Evolutionary conservation across 768 basidiomycete genomes (phyloP).

Genomic region (Boletus edulis): DNA sequence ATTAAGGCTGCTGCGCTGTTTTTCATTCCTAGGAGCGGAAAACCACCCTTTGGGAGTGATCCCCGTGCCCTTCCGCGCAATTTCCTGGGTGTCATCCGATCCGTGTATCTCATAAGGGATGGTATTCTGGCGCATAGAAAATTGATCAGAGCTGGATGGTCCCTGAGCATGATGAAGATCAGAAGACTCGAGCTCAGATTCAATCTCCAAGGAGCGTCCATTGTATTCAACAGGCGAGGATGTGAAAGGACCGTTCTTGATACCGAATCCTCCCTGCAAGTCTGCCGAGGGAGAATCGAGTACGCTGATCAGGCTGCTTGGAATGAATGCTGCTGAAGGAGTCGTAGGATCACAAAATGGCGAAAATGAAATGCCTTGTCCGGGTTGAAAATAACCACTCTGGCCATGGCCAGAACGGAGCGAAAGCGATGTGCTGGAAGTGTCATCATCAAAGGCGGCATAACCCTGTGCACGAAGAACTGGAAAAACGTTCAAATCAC

Average conservation of each 20-base stretch:
- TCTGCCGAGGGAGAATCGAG: slow-evolving; percentile 56
- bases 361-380: slow-evolving; percentile 40
- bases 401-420: slow-evolving; percentile 12
- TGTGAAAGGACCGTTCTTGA: slow-evolving; percentile 26
- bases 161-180: slow-evolving; percentile 36
- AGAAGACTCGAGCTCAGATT: slow-evolving; percentile 45
- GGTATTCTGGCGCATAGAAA: slow-evolving; percentile 29
- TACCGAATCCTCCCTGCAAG: slow-evolving; percentile 38
- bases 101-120: slow-evolving; percentile 33
- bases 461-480: slow-evolving; percentile 38
- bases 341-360: slow-evolving; percentile 48
- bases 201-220: slow-evolving; percentile 24
- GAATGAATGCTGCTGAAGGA: slow-evolving; percentile 50
- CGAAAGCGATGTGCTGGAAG: slow-evolving; percentile 27
- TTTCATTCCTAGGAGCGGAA: slow-evolving; percentile 42
- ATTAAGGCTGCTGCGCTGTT: slow-evolving; percentile 68
- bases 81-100: slow-evolving; percentile 14
- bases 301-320: slow-evolving; percentile 46
- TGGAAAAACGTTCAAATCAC: slow-evolving; percentile 10
- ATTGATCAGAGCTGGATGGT: slow-evolving; percentile 15
- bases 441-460: slow-evolving; percentile 40
- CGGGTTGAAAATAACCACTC: slow-evolving; percentile 13
- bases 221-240: slow-evolving; percentile 44
- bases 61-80: slow-evolving; percentile 14
- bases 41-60: slow-evolving; percentile 47